Evolutionary conservation across 352 stramenopile species (phyloP).

Genomic region (Pythium coloratum): DNA sequence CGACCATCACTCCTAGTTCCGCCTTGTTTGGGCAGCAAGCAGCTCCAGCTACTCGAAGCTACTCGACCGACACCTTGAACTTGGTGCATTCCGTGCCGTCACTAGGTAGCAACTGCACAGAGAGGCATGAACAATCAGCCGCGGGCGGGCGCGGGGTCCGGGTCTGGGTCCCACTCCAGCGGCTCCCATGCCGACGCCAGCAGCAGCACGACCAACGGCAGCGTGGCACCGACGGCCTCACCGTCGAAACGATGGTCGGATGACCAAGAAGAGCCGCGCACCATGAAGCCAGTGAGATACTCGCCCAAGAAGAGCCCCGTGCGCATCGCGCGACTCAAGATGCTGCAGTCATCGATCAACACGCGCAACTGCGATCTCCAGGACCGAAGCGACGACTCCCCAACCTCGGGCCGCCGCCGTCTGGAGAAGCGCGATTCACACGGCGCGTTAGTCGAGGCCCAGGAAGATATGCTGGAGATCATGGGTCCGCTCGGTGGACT

Average conservation of each 20-base stretch:
- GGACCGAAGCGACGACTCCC: slow-evolving; percentile 33
- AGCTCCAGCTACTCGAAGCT: slow-evolving; percentile 23
- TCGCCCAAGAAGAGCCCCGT: slow-evolving; percentile 76
- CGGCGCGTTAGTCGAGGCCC: slow-evolving; percentile 21
- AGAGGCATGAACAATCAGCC: slow-evolving; percentile 10
- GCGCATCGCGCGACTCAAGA: slow-evolving; percentile 75
- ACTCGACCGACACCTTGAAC: neutral
- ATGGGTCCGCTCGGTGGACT: slow-evolving; percentile 77
- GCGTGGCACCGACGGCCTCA: slow-evolving; percentile 11
- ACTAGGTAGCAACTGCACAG: neutral
- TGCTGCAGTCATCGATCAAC: slow-evolving; percentile 83
- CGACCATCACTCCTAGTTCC: slow-evolving; percentile 26
- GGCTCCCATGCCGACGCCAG: neutral
- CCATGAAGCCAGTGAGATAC: slow-evolving; percentile 22
- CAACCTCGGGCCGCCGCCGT: neutral
- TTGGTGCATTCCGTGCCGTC: neutral
- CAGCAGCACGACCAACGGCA: neutral
- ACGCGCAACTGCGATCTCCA: slow-evolving; percentile 71
- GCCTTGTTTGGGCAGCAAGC: slow-evolving; percentile 11
- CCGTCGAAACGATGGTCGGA: slow-evolving; percentile 29
- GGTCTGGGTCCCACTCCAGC: neutral
- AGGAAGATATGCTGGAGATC: slow-evolving; percentile 56
- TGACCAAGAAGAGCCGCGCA: slow-evolving; percentile 13
- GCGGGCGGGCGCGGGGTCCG: neutral
- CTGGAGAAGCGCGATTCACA: slow-evolving; percentile 32